A percentile compares a stretch with the other conserved stretches of the same genome.
phyloP scores from a whole-genome alignment of 2,329 filamentous ascomycete genomes.

The Rhynchosporium agropyri region DNA sequence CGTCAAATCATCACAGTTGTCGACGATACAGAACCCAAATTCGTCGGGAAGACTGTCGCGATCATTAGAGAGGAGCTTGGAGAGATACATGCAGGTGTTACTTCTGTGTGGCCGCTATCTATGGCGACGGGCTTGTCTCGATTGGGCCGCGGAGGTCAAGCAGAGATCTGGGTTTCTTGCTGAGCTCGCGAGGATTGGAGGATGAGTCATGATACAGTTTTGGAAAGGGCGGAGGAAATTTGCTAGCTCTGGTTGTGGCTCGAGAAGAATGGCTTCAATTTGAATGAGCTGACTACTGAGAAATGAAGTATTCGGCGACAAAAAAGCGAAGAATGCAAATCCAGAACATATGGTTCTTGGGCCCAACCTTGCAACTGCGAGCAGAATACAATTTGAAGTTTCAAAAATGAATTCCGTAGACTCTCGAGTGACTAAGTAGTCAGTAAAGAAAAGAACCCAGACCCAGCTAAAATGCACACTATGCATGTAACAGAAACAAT shows the following conservation, averaged over 20 bases:
- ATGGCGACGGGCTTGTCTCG: not conserved
- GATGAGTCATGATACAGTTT: not conserved
- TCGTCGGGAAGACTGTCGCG: not conserved
- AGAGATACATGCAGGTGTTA: not conserved
- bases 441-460: too few species aligned
- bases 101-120: conserved; percentile 4
- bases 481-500: too few species aligned
- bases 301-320: too few species aligned
- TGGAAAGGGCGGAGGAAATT: not conserved
- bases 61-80: not conserved
- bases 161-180: not conserved
- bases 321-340: too few species aligned
- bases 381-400: too few species aligned
- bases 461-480: too few species aligned
- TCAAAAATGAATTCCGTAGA: too few species aligned
- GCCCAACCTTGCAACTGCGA: too few species aligned
- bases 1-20: not conserved
- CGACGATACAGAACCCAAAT: not conserved
- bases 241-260: not conserved
- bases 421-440: too few species aligned
- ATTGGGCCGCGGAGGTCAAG: not conserved
- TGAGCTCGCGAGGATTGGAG: not conserved
- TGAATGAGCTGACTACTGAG: not conserved
- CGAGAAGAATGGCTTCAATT: not conserved
- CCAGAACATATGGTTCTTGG: too few species aligned